A percentile compares a stretch with the other conserved stretches of the same genome.
Conservation (phyloP, 2,329 filamentous ascomycete species). For the Colletotrichum melonis region DNA sequence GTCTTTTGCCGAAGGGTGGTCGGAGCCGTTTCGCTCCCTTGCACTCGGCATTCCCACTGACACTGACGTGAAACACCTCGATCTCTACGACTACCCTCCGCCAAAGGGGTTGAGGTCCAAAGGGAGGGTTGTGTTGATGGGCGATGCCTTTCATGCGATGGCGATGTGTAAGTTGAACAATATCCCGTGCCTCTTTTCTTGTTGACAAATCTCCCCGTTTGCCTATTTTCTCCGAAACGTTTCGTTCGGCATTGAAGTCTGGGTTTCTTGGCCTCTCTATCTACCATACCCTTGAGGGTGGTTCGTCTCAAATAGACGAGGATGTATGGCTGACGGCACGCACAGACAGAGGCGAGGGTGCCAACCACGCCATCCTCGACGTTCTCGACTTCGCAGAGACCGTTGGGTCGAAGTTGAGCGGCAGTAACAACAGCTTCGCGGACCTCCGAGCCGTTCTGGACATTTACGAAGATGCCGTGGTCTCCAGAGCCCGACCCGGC, state of each 20-base stretch:
- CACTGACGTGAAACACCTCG: constrained; percentile 56
- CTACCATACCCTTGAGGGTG: not conserved
- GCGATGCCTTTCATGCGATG: constrained; percentile 69
- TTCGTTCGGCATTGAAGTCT: not conserved
- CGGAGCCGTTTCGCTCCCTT: constrained; percentile 59
- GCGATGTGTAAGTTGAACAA: constrained; percentile 63
- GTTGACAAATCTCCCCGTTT: not conserved
- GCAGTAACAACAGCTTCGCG: not conserved
- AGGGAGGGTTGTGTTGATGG: constrained; percentile 59
- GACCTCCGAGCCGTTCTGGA: constrained; percentile 45
- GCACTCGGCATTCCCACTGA: constrained; percentile 52
- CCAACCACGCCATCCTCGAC: constrained; percentile 67
- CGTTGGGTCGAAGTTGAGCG: constrained; percentile 40
- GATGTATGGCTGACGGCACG: constrained; percentile 6
- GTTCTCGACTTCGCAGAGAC: constrained; percentile 55
- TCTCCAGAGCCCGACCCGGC: constrained; percentile 54
- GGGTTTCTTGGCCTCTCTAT: not conserved
- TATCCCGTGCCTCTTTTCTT: not conserved
- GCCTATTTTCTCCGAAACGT: not conserved
- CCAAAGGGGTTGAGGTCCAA: constrained; percentile 47
- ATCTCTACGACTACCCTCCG: constrained; percentile 61
- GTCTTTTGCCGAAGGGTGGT: constrained; percentile 56
- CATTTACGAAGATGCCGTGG: constrained; percentile 57
- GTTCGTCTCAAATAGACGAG: not conserved
- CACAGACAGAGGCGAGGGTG: constrained; percentile 66